A percentile compares a stretch with the other conserved stretches of the same genome.
Conservation (phyloP, 2,329 filamentous ascomycete genomes). For the Colletotrichum costaricense region DNA sequence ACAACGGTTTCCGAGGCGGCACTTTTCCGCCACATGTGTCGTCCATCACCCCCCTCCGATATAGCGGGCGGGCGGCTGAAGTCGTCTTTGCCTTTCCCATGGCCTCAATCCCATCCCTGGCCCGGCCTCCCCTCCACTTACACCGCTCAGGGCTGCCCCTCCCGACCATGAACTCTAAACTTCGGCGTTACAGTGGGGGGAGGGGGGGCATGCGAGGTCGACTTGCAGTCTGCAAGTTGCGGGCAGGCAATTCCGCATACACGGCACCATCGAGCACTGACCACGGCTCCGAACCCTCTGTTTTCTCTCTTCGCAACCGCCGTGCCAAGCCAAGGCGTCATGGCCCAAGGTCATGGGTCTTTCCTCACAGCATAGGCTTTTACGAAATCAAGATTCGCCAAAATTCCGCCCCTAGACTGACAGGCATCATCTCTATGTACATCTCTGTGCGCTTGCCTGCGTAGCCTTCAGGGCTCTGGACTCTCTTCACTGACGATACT, state of each 20-base stretch:
- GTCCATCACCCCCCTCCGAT: neutral
- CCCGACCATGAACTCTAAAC: slow-evolving; percentile 13
- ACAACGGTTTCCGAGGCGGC: neutral
- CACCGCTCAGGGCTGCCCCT: slow-evolving; percentile 20
- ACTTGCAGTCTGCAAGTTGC: neutral
- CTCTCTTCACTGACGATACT: neutral
- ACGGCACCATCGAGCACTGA: slow-evolving; percentile 20
- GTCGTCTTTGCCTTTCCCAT: slow-evolving; percentile 32
- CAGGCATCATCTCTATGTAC: neutral
- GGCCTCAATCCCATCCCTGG: slow-evolving; percentile 21
- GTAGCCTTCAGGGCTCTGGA: neutral
- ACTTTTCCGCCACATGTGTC: neutral
- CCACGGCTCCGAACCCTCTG: slow-evolving; percentile 2
- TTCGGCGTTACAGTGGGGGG: slow-evolving; percentile 4
- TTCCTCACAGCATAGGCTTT: neutral
- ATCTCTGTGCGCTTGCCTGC: neutral
- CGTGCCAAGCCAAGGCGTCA: slow-evolving; percentile 10
- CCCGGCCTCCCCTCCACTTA: neutral
- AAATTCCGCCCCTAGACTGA: neutral
- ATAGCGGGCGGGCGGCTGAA: slow-evolving; percentile 1
- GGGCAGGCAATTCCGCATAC: slow-evolving; percentile 29
- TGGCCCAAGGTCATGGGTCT: neutral
- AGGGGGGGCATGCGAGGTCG: neutral
- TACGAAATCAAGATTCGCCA: slow-evolving; percentile 7
- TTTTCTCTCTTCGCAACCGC: neutral